These are phyloP conservation scores for Solanum megistacrolobum DNA, from an alignment of 257 asterid genomes.

Conservation along the genomic window DNA sequence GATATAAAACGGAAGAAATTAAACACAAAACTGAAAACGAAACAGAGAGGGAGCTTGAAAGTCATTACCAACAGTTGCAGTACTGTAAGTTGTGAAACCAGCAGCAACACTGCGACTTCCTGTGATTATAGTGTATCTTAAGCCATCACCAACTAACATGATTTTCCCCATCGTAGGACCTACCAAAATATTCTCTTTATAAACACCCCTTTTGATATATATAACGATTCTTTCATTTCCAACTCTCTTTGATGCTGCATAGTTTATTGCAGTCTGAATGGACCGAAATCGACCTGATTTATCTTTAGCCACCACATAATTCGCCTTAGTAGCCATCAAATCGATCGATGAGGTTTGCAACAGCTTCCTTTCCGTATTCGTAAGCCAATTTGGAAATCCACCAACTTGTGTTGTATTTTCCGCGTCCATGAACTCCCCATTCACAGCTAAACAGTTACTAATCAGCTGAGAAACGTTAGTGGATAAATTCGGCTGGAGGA, in stretches of 20 bases:
- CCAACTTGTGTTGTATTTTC: background rate
- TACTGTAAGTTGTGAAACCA: constrained; percentile 69
- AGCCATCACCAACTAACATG: constrained; percentile 71
- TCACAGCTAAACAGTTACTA: constrained; percentile 52
- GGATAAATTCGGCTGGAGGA: constrained; percentile 36
- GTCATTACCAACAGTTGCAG: constrained; percentile 67
- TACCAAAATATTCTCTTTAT: constrained; percentile 46
- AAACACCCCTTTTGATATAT: constrained; percentile 63
- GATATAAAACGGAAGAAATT: background rate
- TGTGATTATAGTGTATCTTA: constrained; percentile 48
- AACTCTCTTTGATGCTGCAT: constrained; percentile 27
- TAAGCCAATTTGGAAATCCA: constrained; percentile 40
- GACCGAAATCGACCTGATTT: constrained; percentile 61
- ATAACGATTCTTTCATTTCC: constrained; percentile 45
- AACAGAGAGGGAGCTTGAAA: background rate
- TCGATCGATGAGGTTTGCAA: constrained; percentile 15
- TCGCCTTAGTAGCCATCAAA: constrained; percentile 19
- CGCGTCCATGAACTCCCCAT: constrained; percentile 20
- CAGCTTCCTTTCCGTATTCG: constrained; percentile 27
- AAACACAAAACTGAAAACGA: background rate
- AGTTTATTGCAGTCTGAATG: constrained; percentile 52
- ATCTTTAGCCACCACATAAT: constrained; percentile 50
- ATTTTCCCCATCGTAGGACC: constrained; percentile 44
- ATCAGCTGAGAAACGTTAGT: constrained; percentile 39
- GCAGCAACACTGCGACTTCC: constrained; percentile 50